phyloP scores from a whole-genome alignment of 2,329 filamentous ascomycete species.

The Penicillium griseofulvum region DNA sequence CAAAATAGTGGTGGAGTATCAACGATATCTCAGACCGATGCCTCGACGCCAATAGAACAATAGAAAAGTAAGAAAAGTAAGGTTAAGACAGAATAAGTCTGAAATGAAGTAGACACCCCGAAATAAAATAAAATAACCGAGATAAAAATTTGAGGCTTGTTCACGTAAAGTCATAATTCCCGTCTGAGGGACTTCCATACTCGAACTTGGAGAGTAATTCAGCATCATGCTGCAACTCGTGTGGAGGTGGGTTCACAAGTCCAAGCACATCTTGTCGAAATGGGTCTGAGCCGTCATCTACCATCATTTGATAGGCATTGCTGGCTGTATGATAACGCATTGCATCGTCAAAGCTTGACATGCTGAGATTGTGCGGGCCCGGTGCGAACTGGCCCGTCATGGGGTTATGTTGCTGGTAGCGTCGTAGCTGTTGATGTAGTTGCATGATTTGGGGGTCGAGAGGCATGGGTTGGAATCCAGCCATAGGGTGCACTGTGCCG shows the following conservation, averaged over 20 bases:
- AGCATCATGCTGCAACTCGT: conserved; percentile 42
- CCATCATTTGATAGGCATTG: conserved; percentile 44
- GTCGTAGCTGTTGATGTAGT: conserved; percentile 45
- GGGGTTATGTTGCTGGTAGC: conserved; percentile 40
- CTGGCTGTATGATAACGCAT: conserved; percentile 37
- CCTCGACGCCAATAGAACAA: conserved; percentile 5
- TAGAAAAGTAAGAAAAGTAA: background rate
- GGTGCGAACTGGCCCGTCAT: conserved; percentile 37
- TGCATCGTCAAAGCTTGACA: conserved; percentile 39
- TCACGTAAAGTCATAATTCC: conserved; percentile 35
- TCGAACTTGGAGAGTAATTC: conserved; percentile 41
- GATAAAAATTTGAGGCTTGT: conserved; percentile 23
- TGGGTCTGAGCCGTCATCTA: conserved; percentile 40
- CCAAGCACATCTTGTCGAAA: conserved; percentile 40
- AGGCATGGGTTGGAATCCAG: conserved; percentile 51
- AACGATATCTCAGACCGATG: background rate
- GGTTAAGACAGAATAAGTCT: conserved; percentile 4
- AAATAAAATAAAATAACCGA: background rate
- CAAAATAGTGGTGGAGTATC: conserved; percentile 3
- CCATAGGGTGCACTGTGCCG: conserved; percentile 38
- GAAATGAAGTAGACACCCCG: conserved; percentile 6
- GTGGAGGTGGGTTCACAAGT: conserved; percentile 39
- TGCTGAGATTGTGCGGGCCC: conserved; percentile 30
- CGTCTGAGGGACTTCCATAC: conserved; percentile 40
- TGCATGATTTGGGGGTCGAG: conserved; percentile 63